Evolutionary conservation across 2,329 filamentous ascomycete genomes (phyloP).

Genomic region (Venturia carpophila): DNA sequence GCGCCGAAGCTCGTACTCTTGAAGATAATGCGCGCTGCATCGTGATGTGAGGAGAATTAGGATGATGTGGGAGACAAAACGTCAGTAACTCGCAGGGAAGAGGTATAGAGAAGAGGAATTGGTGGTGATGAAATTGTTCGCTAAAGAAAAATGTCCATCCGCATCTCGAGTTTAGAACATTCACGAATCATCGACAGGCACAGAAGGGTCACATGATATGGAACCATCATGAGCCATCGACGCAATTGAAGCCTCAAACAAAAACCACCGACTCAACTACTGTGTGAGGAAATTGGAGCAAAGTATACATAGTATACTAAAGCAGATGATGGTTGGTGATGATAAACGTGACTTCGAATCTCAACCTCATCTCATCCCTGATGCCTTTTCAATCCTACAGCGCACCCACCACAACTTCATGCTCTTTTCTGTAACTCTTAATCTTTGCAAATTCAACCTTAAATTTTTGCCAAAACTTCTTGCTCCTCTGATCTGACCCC

Average conservation of each 20-base stretch:
- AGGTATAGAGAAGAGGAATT: not conserved
- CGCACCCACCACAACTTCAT: not conserved
- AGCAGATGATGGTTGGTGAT: not conserved
- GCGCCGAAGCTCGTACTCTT: slow-evolving; percentile 68
- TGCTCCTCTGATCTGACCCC: not conserved
- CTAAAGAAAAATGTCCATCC: not conserved
- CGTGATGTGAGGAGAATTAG: slow-evolving; percentile 30
- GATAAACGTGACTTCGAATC: not conserved
- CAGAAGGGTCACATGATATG: not conserved
- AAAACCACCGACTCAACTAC: not conserved
- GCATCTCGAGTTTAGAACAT: not conserved
- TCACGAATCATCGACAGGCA: slow-evolving; percentile 4
- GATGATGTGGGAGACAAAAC: not conserved
- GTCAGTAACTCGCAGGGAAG: not conserved
- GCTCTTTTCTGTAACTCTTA: not conserved
- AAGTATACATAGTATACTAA: not conserved
- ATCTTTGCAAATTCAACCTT: not conserved
- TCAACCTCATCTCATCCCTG: not conserved
- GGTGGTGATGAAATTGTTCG: not conserved
- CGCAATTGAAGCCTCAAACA: not conserved
- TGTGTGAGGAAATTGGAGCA: not conserved
- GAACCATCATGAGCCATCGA: not conserved
- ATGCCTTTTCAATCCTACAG: not conserved
- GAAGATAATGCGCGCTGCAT: slow-evolving; percentile 97
- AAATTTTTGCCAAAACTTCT: not conserved